phyloP scores from a whole-genome alignment of 169 alveolate species.

The Plasmodium inui region DNA sequence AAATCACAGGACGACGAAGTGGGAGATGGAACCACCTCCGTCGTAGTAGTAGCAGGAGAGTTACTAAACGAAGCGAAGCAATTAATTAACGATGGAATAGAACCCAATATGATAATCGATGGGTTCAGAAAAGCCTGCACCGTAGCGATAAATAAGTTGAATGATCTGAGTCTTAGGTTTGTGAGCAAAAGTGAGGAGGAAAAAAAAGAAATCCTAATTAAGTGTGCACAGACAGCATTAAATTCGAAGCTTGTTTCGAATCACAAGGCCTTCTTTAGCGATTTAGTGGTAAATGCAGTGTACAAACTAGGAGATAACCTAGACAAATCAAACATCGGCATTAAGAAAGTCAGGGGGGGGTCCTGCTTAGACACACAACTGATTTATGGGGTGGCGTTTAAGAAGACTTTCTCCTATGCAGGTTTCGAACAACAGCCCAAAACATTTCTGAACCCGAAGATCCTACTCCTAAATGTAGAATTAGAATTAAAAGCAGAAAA shows the following conservation, averaged over 20 bases:
- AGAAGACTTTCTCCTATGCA: conserved; percentile 99
- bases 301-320: conserved; percentile 92
- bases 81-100: conserved; percentile 96
- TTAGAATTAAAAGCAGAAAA: conserved; percentile 98
- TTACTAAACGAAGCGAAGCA: conserved; percentile 94
- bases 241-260: conserved; percentile 96
- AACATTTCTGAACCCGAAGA: conserved; percentile 93
- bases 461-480: conserved; percentile 95
- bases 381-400: conserved; percentile 98
- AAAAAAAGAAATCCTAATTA: conserved; percentile 89
- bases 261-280: conserved; percentile 95
- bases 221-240: conserved; percentile 98
- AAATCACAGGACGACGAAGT: conserved; percentile 98
- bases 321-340: conserved; percentile 95
- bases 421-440: conserved; percentile 99
- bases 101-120: conserved; percentile 94
- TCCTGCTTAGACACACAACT: conserved; percentile 92
- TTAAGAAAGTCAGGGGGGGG: conserved; percentile 98
- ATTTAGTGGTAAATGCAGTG: conserved; percentile 97
- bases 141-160: conserved; percentile 85
- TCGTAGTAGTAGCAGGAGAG: conserved; percentile 96
- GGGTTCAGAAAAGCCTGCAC: conserved; percentile 94
- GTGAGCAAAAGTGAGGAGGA: conserved; percentile 84
- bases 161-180: conserved; percentile 83
- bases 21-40: conserved; percentile 97